Base-by-base conservation (phyloP, 768 basidiomycete genomes). In the Hypsizygus marmoreus region DNA sequence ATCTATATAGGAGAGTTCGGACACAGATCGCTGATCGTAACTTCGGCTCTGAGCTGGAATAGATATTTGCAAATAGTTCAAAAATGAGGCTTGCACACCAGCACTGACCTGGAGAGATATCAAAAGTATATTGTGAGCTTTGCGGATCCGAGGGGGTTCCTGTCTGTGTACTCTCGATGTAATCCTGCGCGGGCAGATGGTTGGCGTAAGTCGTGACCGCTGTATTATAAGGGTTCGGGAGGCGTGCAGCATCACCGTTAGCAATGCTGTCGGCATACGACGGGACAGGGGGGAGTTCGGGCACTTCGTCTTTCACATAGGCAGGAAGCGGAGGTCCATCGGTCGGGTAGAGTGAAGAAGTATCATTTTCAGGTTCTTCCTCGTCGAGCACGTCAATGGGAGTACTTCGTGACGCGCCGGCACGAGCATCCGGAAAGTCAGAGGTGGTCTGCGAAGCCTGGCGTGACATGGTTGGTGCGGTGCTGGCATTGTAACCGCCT, bases 1-100 rank as follows among this genome's bases (percentile, higher is more conserved):
- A 2, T 47, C 45, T 4, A 48, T 49, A 17, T 56, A 56, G 1
- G 55, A 56, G 13, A 56, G 45, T 19, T 56, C 51, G 19, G 55
- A 56, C 1, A 41, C 48, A 1, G 55, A 56, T 42, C 37, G 48
- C n/a, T 40, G 43, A 23, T 19, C 17, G 19, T 38, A n/a, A n/a
- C n/a, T n/a, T n/a, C n/a, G 5, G 22, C 29, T 26, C 22, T 12
- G n/a, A 28, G 43, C 53, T 54, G 26, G 19, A n/a, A 13, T 7
- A 31, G 31, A 37, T 11, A n/a, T 47, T 4, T 45, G 34, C 14
- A 14, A 32, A 1, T 14, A 4, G 4, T 6, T 42, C 28, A 20
- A 22, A 29, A 22, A 38, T 2, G 10, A 29, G 4, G 31, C n/a
- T 32, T 19, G 12, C n/a, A 30, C 10, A 29, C 7, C n/a, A 9